Base-by-base conservation (phyloP, 345 rosid genomes). In the Moringa oleifera region DNA sequence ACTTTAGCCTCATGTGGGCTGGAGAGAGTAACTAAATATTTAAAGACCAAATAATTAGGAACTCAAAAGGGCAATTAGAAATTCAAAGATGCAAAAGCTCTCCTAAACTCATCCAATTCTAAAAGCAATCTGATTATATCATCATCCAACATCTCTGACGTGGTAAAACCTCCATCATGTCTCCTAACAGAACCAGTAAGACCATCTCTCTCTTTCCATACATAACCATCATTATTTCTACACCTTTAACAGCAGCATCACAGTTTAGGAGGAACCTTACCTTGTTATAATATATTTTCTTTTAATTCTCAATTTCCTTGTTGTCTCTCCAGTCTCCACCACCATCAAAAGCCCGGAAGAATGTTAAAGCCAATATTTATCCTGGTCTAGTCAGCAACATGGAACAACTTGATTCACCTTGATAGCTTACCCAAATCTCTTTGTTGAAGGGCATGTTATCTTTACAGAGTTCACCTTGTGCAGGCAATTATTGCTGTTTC, bases 211-310 rank as follows among this genome's bases (percentile, higher is more conserved):
- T 64, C 55, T 51, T 25, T 60, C 77, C 73, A 73, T 65, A 57
- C 47, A 52, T 73, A 67, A 55, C 67, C 74, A 75, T 79, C 81
- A 85, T 77, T 82, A 69, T 66, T 52, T 37, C 65, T 52, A 36
- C 49, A 17, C 23, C 67, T 23, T 22, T 59, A 47, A 41, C 59
- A 46, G 18, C 58, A 49, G 51, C 25, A 31, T 25, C 66, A 56
- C 63, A 28, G 58, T 64, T 33, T 57, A 65, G 70, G 64, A 62
- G 36, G 66, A 72, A 67, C 25, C 71, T 66, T 66, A 51, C 64
- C 70, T 62, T 53, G 50, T 57, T 63, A 19, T 67, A 55, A 17
- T 55, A 28, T 21, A n/a, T 31, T 47, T 61, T 61, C 6, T 57
- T 64, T 46, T 60, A 51, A 36, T 50, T 59, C 46, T 16, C 23